Evolutionary conservation across 148 eudicot species (phyloP).

Genomic region (Nepenthes gracilis): DNA sequence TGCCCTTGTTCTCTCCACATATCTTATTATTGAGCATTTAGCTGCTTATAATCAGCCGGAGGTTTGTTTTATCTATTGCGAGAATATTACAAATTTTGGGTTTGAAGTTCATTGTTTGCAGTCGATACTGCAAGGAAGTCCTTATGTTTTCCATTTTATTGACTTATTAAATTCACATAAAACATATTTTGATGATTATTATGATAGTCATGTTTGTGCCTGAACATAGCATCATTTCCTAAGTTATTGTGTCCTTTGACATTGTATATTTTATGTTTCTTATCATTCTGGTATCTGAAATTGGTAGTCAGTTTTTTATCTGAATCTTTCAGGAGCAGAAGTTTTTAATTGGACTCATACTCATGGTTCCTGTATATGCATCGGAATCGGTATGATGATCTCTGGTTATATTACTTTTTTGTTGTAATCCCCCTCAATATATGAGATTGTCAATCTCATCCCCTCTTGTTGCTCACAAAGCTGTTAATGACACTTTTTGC

Average conservation of each 20-base stretch:
- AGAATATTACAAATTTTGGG: no score
- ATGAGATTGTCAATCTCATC: not conserved
- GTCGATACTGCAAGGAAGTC: no score
- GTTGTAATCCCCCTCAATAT: not conserved
- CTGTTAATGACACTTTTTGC: not conserved
- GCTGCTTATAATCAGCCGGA: constrained; percentile 92
- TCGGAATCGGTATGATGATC: constrained; percentile 70
- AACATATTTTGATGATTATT: no score
- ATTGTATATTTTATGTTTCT: not conserved
- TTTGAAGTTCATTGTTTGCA: constrained; percentile 1
- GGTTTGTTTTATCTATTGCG: constrained; percentile 29
- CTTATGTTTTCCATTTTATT: not conserved
- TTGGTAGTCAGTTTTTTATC: not conserved
- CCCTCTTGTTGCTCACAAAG: not conserved
- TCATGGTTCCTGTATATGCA: constrained; percentile 99
- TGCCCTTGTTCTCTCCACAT: constrained; percentile 73
- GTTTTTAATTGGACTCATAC: constrained; percentile 84
- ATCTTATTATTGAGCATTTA: constrained; percentile 82
- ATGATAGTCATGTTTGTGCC: no score
- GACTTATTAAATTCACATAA: not conserved
- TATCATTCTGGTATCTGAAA: not conserved
- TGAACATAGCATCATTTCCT: no score
- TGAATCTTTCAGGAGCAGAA: constrained; percentile 80
- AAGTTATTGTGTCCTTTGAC: not conserved
- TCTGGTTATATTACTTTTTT: not conserved